Evolutionary conservation across 768 basidiomycete genomes (phyloP), one percentile per base, ranked within the genome.

Genomic region (Pilatotrama ljubarskyi): DNA sequence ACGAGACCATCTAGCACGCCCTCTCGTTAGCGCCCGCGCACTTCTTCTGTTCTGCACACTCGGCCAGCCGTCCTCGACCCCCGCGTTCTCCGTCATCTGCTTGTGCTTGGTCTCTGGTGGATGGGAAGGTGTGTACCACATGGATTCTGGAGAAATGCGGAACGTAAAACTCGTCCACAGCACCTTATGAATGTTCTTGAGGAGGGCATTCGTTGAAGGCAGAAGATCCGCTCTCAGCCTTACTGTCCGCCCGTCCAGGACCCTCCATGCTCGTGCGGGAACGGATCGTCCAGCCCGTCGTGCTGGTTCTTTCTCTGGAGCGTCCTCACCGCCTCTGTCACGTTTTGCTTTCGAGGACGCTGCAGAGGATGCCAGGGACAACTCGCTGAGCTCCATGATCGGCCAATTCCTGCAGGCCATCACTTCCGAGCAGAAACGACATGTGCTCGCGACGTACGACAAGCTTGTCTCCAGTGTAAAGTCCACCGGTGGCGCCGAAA

Each of bases 101-200:
- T 42, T 20, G 42, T 37, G 35, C 17, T 20, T 11, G 29, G 18
- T 36, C 40, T 44, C 43, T 43, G 38, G 43, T 53, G 40, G 52
- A 58, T 62, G 61, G 51, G 24, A 52, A 63, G 55, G 61, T 57
- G 15, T 15, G 62, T 50, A 1, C 1, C 11, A 26, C 18, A 5
- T 14, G 35, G 2, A 36, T n/a, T n/a, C n/a, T n/a, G n/a, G n/a
- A 2, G 2, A 25, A 2, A 14, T 26, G 22, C 1, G 14, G 7
- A 3, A 11, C 3, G 9, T 15, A 35, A 22, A 22, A 7, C 51
- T 57, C 18, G 13, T 18, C 1, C 26, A 1, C 42, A 36, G 56
- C 54, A 64, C 74, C 78, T 83, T 75, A 84, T 88, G 86, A 84
- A 87, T 88, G 84, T 84, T 77, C 79, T 71, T 79, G 76, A 72